Evolutionary conservation across 1,284 basidiomycete species (phyloP), one percentile per base, ranked within the genome.

Genomic region (Schizophyllum commune): DNA sequence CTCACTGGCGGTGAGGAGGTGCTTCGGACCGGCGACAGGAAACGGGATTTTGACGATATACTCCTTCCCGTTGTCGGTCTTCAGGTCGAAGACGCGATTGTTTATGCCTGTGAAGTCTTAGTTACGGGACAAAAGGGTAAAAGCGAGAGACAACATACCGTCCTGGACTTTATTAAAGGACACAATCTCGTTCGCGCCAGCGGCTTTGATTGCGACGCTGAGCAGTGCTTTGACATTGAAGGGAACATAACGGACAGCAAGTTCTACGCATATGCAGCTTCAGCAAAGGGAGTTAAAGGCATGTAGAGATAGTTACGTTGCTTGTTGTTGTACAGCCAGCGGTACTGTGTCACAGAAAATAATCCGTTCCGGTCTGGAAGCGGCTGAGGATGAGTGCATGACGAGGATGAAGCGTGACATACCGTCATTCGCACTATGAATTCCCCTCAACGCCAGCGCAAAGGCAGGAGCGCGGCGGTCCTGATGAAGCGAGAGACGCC

Each of bases 61-160:
- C 60, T 74, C 68, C 5, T 33, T 56, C 7, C 66, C 66, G 58
- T 73, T 72, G 62, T 74, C 68, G 60, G 76, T 71, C 13, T 57
- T 63, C 22, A 75, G 63, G 51, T 65, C 57, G 62, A 75, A 75
- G 5, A 70, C 65, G 55, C 70, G 72, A 64, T 75, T 77, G 54
- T 58, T 66, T 20, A 61, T 61, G 9, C 67, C 67, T 65, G 54
- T 39, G 51, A 17, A 4, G 9, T 19, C 34, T 32, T 17, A 63
- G 57, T 3, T 11, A 51, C 7, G 5, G 5, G 55, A 21, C 52
- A 20, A 51, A 33, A 51, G 9, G 20, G n/a, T 39, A n/a, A n/a
- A 13, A 33, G 7, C 20, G 20, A 2, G 21, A 13, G 1, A 34
- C 34, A 21, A 33, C 60, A 33, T 63, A 63, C 67, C 64, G 62